Evolutionary conservation across 1,284 basidiomycete species (phyloP), one percentile per base, ranked within the genome.

Genomic region (Ceratobasidium sp.): DNA sequence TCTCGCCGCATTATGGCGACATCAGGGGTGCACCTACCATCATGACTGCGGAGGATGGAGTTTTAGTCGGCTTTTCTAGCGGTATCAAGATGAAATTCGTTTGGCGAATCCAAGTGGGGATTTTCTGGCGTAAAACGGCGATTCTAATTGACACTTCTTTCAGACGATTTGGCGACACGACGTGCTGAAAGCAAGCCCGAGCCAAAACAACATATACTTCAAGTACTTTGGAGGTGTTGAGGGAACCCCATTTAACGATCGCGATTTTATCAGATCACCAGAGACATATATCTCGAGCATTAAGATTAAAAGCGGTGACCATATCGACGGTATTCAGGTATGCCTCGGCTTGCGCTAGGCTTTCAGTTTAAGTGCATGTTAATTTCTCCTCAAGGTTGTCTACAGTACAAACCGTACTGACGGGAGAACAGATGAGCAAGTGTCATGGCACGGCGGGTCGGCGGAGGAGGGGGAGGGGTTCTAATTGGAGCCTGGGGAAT

Each of bases 81-180:
- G 6, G 29, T 3, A 41, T 54, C 1, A 27, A 24, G 45, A 15
- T 29, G 8, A 24, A 17, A 29, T 33, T 4, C 3, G 5, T 48
- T 19, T 2, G 45, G 24, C 14, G 29, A 9, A 31, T 45, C 24
- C 31, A 59, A 27, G 56, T 59, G 3, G n/a, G 45, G 24, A 5
- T 11, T 41, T 11, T 41, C 36, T 41, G 11, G 19, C 6, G 19
- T 1, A 19, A n/a, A 24, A 29, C 33, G 2, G 1, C 4, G 24
- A 14, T 47, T n/a, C 27, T 24, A 47, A 57, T 47, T 1, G 41
- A 19, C 8, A n/a, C 36, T n/a, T 41, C 2, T 8, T 22, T 31
- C 44, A 71, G 67, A 57, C 54, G 1, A 36, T 71, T 36, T 71
- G 67, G 67, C 67, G 67, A 6, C 67, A 60, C 22, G 54, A 71